These are phyloP conservation scores for Boletus huronensis DNA, from an alignment of 768 basidiomycete species.

Conservation along the genomic window DNA sequence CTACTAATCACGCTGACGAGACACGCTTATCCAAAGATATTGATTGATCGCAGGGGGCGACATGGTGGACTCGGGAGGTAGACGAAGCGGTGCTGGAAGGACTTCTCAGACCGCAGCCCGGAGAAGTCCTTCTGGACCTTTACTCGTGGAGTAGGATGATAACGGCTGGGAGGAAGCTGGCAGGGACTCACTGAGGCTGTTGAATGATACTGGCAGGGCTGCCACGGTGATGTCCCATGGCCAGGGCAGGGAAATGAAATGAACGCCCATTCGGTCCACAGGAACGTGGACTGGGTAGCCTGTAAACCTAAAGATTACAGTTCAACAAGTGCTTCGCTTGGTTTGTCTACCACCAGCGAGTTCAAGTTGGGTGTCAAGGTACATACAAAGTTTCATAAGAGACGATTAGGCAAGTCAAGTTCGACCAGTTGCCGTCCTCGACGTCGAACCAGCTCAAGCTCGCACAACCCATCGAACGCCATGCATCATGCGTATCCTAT, in stretches of 20 bases:
- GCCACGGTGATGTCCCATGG: constrained; percentile 28
- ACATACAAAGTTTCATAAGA: constrained; percentile 10
- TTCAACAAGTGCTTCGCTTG: not conserved
- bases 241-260: constrained; percentile 16
- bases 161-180: constrained; percentile 16
- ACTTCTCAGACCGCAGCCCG: constrained; percentile 20
- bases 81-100: constrained; percentile 24
- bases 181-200: constrained; percentile 4
- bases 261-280: constrained; percentile 22
- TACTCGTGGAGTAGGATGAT: constrained; percentile 22
- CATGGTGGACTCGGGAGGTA: constrained; percentile 16
- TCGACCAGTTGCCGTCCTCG: not conserved
- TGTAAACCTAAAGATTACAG: constrained; percentile 23
- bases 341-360: not conserved
- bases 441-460: not conserved
- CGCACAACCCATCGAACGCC: not conserved
- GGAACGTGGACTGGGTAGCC: constrained; percentile 15
- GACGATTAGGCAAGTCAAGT: not conserved
- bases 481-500: constrained; percentile 54
- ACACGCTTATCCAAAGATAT: constrained; percentile 21
- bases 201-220: constrained; percentile 4
- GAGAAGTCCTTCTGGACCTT: constrained; percentile 26
- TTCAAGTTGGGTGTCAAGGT: constrained; percentile 2
- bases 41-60: constrained; percentile 19
- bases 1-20: constrained; percentile 13